These are phyloP conservation scores for Torulaspora quercuum DNA, from an alignment of 805 yeast species.

Conservation along the genomic window DNA sequence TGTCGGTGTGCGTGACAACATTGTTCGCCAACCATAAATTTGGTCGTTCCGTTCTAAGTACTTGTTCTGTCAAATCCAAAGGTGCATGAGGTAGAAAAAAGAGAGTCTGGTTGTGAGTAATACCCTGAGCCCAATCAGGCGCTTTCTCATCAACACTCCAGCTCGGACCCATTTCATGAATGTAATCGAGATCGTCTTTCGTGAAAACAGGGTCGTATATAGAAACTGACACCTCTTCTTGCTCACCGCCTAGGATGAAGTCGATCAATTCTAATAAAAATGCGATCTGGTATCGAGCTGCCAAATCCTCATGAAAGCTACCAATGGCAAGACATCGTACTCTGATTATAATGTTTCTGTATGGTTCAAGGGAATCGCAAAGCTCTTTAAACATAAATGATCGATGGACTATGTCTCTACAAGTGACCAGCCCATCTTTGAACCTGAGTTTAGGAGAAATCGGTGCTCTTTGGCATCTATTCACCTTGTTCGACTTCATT, in stretches of 20 bases:
- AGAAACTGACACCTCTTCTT: constrained; percentile 36
- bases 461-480: not conserved
- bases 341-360: constrained; percentile 15
- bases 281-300: constrained; percentile 67
- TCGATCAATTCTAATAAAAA: constrained; percentile 44
- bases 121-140: constrained; percentile 22
- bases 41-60: constrained; percentile 39
- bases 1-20: constrained; percentile 50
- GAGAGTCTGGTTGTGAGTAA: constrained; percentile 32
- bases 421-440: constrained; percentile 18
- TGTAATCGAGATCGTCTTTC: constrained; percentile 41
- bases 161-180: constrained; percentile 28
- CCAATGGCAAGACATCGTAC: constrained; percentile 75
- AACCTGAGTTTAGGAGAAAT: no score
- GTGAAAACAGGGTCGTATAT: constrained; percentile 65
- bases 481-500: constrained; percentile 1
- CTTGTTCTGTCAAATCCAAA: constrained; percentile 45
- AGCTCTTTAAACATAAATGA: constrained; percentile 35
- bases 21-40: constrained; percentile 49
- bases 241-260: constrained; percentile 4
- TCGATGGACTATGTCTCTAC: constrained; percentile 22
- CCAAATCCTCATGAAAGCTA: constrained; percentile 52
- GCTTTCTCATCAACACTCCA: constrained; percentile 32
- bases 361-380: constrained; percentile 16
- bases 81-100: constrained; percentile 79